phyloP scores from a whole-genome alignment of 257 asterid genomes.

The Paulownia fortunei region DNA sequence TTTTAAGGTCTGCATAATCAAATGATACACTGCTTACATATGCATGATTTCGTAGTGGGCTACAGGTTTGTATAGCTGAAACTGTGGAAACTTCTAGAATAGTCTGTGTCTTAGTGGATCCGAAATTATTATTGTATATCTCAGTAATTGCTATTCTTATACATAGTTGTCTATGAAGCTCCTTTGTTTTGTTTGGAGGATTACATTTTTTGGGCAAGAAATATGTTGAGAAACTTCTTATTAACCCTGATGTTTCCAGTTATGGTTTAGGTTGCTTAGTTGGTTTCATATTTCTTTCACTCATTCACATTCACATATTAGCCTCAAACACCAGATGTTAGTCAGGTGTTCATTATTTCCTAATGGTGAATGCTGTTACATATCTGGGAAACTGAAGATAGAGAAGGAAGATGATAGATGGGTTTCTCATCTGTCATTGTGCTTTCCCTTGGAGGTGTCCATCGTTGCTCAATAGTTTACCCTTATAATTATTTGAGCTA shows the following conservation, averaged over 20 bases:
- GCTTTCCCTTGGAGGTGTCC: conserved; percentile 53
- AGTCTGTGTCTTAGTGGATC: neutral
- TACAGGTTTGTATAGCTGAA: neutral
- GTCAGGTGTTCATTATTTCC: conserved; percentile 44
- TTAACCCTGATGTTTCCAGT: neutral
- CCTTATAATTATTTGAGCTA: conserved; percentile 41
- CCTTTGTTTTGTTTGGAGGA: neutral
- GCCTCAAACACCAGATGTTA: conserved; percentile 35
- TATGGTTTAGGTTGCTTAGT: neutral
- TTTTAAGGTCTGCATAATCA: neutral
- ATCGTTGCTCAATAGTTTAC: conserved; percentile 46
- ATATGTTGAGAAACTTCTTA: neutral
- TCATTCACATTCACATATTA: neutral
- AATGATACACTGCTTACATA: neutral
- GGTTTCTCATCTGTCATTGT: conserved; percentile 42
- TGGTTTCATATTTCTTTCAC: neutral
- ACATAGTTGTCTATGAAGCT: neutral
- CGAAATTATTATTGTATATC: neutral
- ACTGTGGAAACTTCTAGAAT: neutral
- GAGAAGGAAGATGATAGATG: conserved; percentile 34
- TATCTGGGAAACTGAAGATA: conserved; percentile 49
- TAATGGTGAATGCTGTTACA: conserved; percentile 51
- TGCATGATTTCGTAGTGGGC: neutral
- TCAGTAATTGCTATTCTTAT: no score
- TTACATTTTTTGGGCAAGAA: neutral